A percentile compares a stretch with the other conserved stretches of the same genome.
Conservation (phyloP, 805 yeast species). For the Metschnikowia lochheadii region DNA sequence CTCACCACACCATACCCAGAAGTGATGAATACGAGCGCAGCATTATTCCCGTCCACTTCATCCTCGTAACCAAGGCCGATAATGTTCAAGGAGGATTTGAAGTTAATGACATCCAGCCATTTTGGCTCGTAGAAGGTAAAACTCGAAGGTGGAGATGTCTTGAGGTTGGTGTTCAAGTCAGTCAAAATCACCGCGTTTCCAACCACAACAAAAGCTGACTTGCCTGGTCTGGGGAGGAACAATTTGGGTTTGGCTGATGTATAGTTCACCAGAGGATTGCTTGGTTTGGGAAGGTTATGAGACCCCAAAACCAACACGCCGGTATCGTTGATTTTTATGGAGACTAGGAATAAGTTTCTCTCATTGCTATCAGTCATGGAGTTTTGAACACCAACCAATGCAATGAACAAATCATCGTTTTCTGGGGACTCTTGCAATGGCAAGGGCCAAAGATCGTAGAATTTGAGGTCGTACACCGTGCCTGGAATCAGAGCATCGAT, state of each 20-base stretch:
- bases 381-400: constrained; percentile 12
- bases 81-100: constrained; percentile 50
- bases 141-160: constrained; percentile 17
- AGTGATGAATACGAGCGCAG: constrained; percentile 47
- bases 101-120: constrained; percentile 79
- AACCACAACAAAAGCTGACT: constrained; percentile 58
- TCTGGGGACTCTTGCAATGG: constrained; percentile 18
- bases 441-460: constrained; percentile 61
- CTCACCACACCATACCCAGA: constrained; percentile 58
- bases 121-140: constrained; percentile 39
- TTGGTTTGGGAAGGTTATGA: constrained; percentile 53
- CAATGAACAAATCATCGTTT: constrained; percentile 10
- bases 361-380: constrained; percentile 12
- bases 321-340: constrained; percentile 47
- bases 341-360: constrained; percentile 44
- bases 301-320: constrained; percentile 59
- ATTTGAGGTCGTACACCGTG: constrained; percentile 45
- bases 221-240: constrained; percentile 53
- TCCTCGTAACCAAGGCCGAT: constrained; percentile 59
- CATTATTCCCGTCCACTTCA: constrained; percentile 29
- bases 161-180: constrained; percentile 46
- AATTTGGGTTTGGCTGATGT: constrained; percentile 40
- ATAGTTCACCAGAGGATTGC: constrained; percentile 7
- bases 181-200: constrained; percentile 61
- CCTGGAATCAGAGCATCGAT: constrained; percentile 48